Evolutionary conservation across 768 basidiomycete genomes (phyloP).

Genomic region (Amanita molliuscula): DNA sequence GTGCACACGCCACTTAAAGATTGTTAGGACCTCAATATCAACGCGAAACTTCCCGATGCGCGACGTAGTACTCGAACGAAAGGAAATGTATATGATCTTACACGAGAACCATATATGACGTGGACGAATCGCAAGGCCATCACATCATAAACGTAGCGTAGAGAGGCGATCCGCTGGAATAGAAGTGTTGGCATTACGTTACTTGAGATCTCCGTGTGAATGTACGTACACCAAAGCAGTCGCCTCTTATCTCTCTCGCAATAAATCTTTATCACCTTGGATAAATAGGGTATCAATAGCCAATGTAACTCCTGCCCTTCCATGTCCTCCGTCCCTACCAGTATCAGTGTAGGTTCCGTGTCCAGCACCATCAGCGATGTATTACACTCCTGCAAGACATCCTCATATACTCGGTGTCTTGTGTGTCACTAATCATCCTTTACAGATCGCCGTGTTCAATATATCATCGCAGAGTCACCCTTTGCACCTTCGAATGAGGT

Average conservation of each 20-base stretch:
- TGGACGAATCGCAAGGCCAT: conserved; percentile 79
- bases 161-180: not conserved
- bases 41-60: conserved; percentile 66
- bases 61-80: conserved; percentile 70
- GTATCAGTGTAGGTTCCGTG: conserved; percentile 34
- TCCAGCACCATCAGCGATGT: conserved; percentile 39
- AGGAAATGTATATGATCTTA: conserved; percentile 46
- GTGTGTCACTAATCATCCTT: conserved; percentile 6
- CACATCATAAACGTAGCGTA: conserved; percentile 20
- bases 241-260: not conserved
- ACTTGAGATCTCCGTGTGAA: not conserved
- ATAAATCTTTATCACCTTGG: not conserved
- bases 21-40: conserved; percentile 56
- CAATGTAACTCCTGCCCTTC: not conserved
- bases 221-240: not conserved
- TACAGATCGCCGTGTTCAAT: conserved; percentile 61
- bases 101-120: conserved; percentile 77
- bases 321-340: conserved; percentile 41
- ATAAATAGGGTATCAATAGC: not conserved
- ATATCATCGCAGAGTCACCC: conserved; percentile 48
- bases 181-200: not conserved
- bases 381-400: conserved; percentile 45
- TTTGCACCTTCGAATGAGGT: conserved; percentile 40
- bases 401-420: conserved; percentile 1
- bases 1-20: conserved; percentile 11